Conservation (phyloP, 2,329 filamentous ascomycete species). For the Xylariaceae sp. region DNA sequence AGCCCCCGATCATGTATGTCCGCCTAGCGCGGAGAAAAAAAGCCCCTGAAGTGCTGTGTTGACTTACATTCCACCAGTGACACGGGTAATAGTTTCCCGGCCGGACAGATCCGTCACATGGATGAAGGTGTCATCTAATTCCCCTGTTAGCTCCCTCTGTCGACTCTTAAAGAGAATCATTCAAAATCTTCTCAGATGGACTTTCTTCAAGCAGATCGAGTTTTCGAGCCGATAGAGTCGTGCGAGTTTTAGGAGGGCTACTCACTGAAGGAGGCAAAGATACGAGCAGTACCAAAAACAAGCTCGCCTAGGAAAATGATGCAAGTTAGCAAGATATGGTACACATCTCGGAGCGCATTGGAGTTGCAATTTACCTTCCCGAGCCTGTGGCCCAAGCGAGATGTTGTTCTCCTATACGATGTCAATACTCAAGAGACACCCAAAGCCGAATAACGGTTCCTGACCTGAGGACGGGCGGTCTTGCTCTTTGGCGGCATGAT, state of each 20-base stretch:
- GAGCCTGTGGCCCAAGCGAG: conserved; percentile 94
- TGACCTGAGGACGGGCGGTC: conserved; percentile 67
- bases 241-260: conserved; percentile 3
- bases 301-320: conserved; percentile 72
- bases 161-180: background rate
- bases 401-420: conserved; percentile 85
- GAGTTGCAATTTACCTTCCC: conserved; percentile 74
- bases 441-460: background rate
- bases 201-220: background rate
- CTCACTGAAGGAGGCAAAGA: conserved; percentile 85
- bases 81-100: conserved; percentile 99
- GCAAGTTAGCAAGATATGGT: conserved; percentile 31
- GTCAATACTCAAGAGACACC: conserved; percentile 6
- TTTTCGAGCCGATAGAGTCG: background rate
- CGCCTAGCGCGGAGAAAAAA: too few species aligned
- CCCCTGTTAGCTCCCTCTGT: conserved; percentile 6
- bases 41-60: background rate
- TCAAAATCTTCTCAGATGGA: too few species aligned
- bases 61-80: conserved; percentile 86
- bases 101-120: conserved; percentile 97
- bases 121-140: conserved; percentile 79
- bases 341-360: background rate
- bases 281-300: conserved; percentile 97
- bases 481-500: conserved; percentile 98
- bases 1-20: too few species aligned